Conservation (phyloP, 768 basidiomycete genomes). For the Mycena metata region DNA sequence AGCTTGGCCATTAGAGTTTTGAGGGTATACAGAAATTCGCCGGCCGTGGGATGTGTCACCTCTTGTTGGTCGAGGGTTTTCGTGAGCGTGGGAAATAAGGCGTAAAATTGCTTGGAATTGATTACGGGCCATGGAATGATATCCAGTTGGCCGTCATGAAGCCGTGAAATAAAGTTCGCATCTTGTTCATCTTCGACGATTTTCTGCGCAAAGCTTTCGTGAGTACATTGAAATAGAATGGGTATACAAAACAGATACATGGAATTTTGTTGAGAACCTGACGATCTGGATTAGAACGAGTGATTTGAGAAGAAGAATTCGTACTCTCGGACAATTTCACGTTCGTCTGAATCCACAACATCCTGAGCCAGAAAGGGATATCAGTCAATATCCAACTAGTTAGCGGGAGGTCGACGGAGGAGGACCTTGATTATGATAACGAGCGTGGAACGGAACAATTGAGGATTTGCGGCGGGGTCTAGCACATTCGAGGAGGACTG, state of each 20-base stretch:
- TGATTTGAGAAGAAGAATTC: too few relatives aligned
- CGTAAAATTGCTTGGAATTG: constrained; percentile 72
- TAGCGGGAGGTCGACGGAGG: too few relatives aligned
- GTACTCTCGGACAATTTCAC: constrained; percentile 70
- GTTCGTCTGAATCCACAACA: constrained; percentile 71
- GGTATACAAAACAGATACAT: too few relatives aligned
- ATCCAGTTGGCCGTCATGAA: constrained; percentile 66
- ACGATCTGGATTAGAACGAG: too few relatives aligned
- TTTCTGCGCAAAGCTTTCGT: too few relatives aligned
- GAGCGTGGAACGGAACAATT: constrained; percentile 69
- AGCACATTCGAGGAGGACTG: constrained; percentile 68
- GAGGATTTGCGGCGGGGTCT: constrained; percentile 69
- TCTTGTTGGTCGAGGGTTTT: constrained; percentile 60
- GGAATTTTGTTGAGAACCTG: constrained; percentile 70
- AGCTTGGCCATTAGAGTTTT: constrained; percentile 77
- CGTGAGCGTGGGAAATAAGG: constrained; percentile 63
- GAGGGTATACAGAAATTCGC: constrained; percentile 66
- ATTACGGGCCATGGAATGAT: constrained; percentile 80
- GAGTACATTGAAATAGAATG: too few relatives aligned
- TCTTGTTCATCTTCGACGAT: constrained; percentile 74
- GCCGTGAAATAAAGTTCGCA: constrained; percentile 71
- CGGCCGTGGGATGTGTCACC: constrained; percentile 62
- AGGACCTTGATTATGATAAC: constrained; percentile 73
- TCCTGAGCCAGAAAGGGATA: too few relatives aligned
- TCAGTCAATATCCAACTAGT: too few relatives aligned